These are phyloP conservation scores for Casuarina equisetifolia DNA, from an alignment of 306 rosid genomes.

Conservation along the genomic window DNA sequence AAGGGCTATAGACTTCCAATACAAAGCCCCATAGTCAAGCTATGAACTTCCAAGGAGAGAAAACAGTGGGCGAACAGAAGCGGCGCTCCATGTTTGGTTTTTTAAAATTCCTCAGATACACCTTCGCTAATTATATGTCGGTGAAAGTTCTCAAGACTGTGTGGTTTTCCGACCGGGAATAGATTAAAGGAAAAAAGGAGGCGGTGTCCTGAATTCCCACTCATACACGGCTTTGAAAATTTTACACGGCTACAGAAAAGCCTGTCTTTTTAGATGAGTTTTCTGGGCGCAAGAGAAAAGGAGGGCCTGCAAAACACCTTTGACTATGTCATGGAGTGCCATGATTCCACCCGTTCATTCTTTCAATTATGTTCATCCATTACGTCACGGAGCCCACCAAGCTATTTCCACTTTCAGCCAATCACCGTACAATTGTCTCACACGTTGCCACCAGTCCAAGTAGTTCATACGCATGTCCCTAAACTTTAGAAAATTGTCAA, in stretches of 20 bases:
- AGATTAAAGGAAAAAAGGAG: no score
- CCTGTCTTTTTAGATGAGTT: not conserved
- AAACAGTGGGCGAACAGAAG: no score
- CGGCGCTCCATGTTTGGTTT: no score
- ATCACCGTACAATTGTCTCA: constrained; percentile 1
- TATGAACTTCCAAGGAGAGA: no score
- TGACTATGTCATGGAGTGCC: constrained; percentile 34
- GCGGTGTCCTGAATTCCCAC: not conserved
- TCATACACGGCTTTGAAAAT: constrained; percentile 2
- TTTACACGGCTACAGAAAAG: not conserved
- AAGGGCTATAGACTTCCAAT: no score
- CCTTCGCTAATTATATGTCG: no score
- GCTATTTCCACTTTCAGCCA: constrained; percentile 1
- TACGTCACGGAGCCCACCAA: constrained; percentile 32
- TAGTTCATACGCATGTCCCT: not conserved
- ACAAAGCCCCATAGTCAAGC: no score
- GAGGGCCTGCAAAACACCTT: constrained; percentile 3
- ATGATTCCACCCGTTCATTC: not conserved
- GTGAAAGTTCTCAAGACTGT: no score
- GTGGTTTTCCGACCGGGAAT: no score
- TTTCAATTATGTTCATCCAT: constrained; percentile 18
- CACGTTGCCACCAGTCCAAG: not conserved
- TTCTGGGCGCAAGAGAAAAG: not conserved
- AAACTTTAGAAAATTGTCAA: not conserved
- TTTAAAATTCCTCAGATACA: no score